These are phyloP conservation scores for Eimeria tenella DNA, from an alignment of 169 alveolate species.

Conservation along the genomic window DNA sequence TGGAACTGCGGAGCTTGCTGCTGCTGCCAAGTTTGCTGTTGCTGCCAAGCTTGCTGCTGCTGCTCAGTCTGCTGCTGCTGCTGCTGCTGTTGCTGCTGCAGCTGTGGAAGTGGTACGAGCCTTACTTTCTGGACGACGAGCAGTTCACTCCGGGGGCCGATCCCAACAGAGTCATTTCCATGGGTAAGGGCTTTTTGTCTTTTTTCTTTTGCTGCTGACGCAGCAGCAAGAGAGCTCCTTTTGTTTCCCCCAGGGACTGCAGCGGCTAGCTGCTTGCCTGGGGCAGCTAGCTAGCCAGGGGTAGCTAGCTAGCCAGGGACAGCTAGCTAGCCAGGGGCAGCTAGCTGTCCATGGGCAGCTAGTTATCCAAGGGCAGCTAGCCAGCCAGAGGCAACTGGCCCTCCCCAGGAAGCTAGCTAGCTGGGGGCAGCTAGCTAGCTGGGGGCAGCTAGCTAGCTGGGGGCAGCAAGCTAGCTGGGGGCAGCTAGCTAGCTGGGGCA, in stretches of 20 bases:
- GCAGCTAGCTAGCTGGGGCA: not conserved
- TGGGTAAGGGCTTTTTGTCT: constrained; percentile 13
- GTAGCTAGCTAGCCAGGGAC: not conserved
- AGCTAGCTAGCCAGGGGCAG: not conserved
- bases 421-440: not conserved
- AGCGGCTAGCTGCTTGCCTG: not conserved
- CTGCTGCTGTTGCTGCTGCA: constrained; percentile 74
- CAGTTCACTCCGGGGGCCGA: constrained; percentile 76
- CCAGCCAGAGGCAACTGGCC: not conserved
- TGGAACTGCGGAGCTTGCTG: constrained; percentile 2
- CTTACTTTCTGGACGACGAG: constrained; percentile 79
- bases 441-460: not conserved
- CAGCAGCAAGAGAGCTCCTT: not conserved
- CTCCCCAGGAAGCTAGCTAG: too few relatives aligned
- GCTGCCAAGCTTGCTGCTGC: not conserved
- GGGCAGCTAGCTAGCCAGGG: not conserved
- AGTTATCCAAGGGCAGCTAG: not conserved
- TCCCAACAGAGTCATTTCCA: not conserved
- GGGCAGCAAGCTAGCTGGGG: not conserved
- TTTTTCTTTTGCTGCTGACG: not conserved
- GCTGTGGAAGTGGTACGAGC: constrained; percentile 82
- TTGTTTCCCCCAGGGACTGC: not conserved
- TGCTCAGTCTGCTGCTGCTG: constrained; percentile 17
- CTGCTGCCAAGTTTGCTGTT: not conserved
- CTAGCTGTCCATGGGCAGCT: not conserved